Base-by-base conservation (phyloP, 176 grass and related monocot genomes). In the Coix lacrymajobi region DNA sequence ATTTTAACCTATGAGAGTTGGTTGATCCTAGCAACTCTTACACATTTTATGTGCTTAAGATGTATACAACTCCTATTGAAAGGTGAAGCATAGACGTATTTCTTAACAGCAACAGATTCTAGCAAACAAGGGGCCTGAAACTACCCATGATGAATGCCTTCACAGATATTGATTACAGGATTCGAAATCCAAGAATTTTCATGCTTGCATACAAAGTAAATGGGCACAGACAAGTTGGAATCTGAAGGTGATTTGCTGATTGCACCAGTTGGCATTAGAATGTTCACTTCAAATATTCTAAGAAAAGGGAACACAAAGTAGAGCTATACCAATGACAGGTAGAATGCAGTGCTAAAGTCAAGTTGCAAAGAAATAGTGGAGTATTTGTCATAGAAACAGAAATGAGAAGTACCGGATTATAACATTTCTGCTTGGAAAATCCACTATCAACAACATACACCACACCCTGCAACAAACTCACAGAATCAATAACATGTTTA, bases 401-500 rank as follows among this genome's bases (percentile, higher is more conserved):
- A 45, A 79, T 43, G 84, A 66, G 46, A 76, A 66, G 29, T 93
- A 98, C 96, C 76, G 96, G 92, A 89, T 98, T 98, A 79, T 98
- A 98, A 81, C 94, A 98, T 31, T 94, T 92, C 85, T 98, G 96
- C 88, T 95, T 98, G 73, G 96, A 98, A 90, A 95, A 98, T 63
- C 96, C 92, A 85, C 92, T 91, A 93, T 98, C 96, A 54, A 98
- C 85, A 82, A 98, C 92, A 46, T 95, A 98, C 37, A 95, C 96
- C 75, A 91, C 77, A 2, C 87, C 92, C 92, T 94, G 89, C 77
- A 94, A 51, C 37, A 85, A 44, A 71, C 65, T 61, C 11, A 57
- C 28, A 82, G 82, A 76, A 40, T 87, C 29, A 72, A 76, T 70
- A 51, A 40, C 46, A 69, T 32, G 44, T 37, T 56, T 14, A 79